Base-by-base conservation (phyloP, 2,329 filamentous ascomycete genomes). In the Xylaria arbuscula region DNA sequence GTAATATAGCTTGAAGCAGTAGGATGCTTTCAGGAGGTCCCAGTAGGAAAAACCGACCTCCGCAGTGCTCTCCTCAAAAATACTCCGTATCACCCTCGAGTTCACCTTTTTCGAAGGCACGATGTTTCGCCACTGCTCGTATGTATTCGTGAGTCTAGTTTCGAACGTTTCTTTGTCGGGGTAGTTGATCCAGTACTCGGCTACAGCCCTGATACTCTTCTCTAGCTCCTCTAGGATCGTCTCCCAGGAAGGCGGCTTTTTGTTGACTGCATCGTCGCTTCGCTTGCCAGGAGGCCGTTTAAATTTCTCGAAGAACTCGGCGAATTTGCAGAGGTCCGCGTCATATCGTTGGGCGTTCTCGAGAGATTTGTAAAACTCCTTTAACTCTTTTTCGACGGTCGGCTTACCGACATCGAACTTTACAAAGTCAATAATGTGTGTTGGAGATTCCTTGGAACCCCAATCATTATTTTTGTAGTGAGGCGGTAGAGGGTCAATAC, bases 371-470 rank as follows among this genome's bases (percentile, higher is more conserved):
- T 78, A 57, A 11, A 88, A 78, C 0, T 72, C 74, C 1, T 67
- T 69, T 1, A 85, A 72, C 28, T 82, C 81, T 0, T 65, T 51
- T 0, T 81, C 75, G 10, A 88, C 81, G 0, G 77, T 76, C 0
- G 79, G 77, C 13, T 83, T 77, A 0, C 88, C 85, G 1, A 89
- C 80, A 0, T 77, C 70, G 19, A 89, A 90, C 70, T 87, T 89
- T 8, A 93, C 80, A 45, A 84, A 83, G 74, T 93, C 91, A 5
- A 91, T 82, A 3, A 92, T 86, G 64, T 92, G 87, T 1, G 72
- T 76, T 0, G 77, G 72, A 19, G 77, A 65, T 10, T 70, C 62
- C 2, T 64, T 13, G 1, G 72, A 62, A 0, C 68, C 69, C 72
- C 80, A 81, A 6, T 67, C 70, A 0, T 81, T 77, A 3, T 76